Evolutionary conservation across 176 grass and related monocot species (phyloP).

Genomic region (Puya raimondii): DNA sequence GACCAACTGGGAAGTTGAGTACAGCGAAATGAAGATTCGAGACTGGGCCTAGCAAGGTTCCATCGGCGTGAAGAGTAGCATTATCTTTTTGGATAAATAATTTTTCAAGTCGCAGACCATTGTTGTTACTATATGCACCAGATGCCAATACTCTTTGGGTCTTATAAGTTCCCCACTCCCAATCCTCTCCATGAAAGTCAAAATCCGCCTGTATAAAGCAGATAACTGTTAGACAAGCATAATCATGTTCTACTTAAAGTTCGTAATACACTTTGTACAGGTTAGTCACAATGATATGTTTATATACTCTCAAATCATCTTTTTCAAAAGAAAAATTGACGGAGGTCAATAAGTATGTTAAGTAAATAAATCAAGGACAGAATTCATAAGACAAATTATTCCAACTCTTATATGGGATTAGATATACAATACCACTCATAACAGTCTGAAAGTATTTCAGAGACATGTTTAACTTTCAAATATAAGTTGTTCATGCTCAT

Average conservation of each 20-base stretch:
- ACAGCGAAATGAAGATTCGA: constrained; percentile 99
- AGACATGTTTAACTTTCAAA: neutral
- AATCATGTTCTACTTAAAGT: neutral
- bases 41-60: constrained; percentile 77
- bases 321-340: too few species aligned
- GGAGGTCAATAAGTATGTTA: neutral
- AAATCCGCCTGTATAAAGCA: constrained; percentile 69
- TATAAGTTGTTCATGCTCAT: neutral
- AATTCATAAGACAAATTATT: neutral
- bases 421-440: too few species aligned
- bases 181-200: constrained; percentile 97
- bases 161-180: constrained; percentile 95
- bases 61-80: constrained; percentile 95
- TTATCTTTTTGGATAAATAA: constrained; percentile 99
- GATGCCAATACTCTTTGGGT: constrained; percentile 72
- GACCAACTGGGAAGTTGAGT: constrained; percentile 87
- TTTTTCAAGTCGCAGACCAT: constrained; percentile 85
- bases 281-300: neutral
- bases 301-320: too few species aligned
- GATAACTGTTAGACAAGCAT: constrained; percentile 11
- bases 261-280: neutral
- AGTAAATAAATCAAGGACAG: neutral
- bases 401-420: neutral
- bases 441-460: too few species aligned
- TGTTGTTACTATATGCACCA: constrained; percentile 88